Evolutionary conservation across 768 basidiomycete species (phyloP).

Genomic region (Lactifluus pinguis): DNA sequence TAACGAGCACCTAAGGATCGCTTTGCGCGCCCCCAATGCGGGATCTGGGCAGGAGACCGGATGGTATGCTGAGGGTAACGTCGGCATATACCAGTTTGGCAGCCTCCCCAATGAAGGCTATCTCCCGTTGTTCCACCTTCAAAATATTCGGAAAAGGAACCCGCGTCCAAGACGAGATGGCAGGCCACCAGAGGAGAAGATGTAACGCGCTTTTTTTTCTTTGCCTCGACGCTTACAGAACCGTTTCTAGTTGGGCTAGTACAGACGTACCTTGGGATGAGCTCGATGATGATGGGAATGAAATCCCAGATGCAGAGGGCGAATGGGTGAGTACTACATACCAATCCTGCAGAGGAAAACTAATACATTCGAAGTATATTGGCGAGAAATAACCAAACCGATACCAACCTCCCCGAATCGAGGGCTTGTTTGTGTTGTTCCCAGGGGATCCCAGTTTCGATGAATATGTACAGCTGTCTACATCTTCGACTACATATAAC

Average conservation of each 20-base stretch:
- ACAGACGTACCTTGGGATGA: constrained; percentile 2
- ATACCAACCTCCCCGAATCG: no score
- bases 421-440: neutral
- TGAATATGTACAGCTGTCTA: neutral
- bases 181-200: constrained; percentile 3
- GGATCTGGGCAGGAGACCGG: constrained; percentile 2
- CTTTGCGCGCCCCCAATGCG: neutral
- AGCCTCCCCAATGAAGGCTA: constrained; percentile 4
- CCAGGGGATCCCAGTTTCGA: neutral
- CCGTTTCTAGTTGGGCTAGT: constrained; percentile 2
- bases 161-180: constrained; percentile 8
- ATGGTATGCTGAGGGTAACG: constrained; percentile 15
- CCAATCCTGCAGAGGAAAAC: neutral
- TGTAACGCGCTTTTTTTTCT: neutral
- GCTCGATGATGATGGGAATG: constrained; percentile 7
- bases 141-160: neutral
- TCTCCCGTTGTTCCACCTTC: constrained; percentile 6
- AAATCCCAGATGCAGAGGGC: neutral
- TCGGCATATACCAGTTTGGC: constrained; percentile 12
- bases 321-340: constrained; percentile 3
- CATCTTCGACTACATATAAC: neutral
- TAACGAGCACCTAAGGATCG: constrained; percentile 8
- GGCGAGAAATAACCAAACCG: neutral
- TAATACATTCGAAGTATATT: neutral
- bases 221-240: neutral